Evolutionary conservation across 2,329 filamentous ascomycete species (phyloP), one percentile per base, ranked within the genome.

Genomic region (Alternaria panax): DNA sequence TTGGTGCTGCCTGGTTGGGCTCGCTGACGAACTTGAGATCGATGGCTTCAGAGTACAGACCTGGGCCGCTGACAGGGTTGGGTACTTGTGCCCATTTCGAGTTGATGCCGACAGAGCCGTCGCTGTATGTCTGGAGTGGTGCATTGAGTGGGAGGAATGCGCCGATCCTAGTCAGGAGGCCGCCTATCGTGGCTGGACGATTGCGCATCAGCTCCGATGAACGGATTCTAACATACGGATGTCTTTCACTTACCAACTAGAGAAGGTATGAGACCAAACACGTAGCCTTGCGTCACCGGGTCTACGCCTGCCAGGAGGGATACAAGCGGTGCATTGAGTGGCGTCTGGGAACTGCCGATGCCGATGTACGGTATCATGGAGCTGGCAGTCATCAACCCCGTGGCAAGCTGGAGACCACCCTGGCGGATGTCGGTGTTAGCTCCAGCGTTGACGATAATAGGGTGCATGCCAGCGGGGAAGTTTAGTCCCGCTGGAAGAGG

Each of bases 21-120:
- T 51, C 32, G 22, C 40, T 60, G 32, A 45, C 46, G 36, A 65
- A 63, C 41, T 55, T 56, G 12, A 65, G 16, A 40, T 65, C 57
- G 14, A 58, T 22, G 7, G 60, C 60, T 41, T 57, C 60, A 5
- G 51, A 47, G 38, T 64, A 64, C 9, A 59, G 18, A 6, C 54
- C 54, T n/a, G 61, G 51, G 5, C 58, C 58, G n/a, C 48, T 52
- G 5, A 25, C 34, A 1, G 53, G 57, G 24, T 60, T 63, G 25
- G 60, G 57, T 12, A 41, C 34, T 28, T 51, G 42, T 12, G 52
- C 56, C 60, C 57, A 59, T 16, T 60, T 63, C 14, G 57, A 53
- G 45, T 57, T 60, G 42, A 51, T 45, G 18, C 53, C 48, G 14
- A 56, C 16, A 5, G 46, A 46, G 16, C 57, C 57, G 28, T 60